A percentile compares a stretch with the other conserved stretches of the same genome.
These are phyloP conservation scores for Epichloe brachyelytri DNA, from an alignment of 2,329 filamentous ascomycete species.

Conservation along the genomic window DNA sequence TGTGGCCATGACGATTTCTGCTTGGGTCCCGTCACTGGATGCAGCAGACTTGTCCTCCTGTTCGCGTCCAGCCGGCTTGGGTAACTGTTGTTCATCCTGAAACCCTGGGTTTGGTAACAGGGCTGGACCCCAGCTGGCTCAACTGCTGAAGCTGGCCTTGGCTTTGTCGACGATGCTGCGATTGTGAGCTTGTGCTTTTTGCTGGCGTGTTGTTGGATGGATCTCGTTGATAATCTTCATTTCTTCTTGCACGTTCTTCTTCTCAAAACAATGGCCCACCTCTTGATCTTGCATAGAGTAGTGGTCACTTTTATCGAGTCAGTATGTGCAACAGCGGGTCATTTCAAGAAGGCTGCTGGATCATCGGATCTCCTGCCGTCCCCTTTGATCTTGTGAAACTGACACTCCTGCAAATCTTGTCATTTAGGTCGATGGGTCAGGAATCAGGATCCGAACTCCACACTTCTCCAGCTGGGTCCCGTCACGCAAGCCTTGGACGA, in stretches of 20 bases:
- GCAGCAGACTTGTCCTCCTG: not conserved
- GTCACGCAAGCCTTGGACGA: not conserved
- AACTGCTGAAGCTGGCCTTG: not conserved
- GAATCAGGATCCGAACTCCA: conserved; percentile 2
- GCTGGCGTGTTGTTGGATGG: not conserved
- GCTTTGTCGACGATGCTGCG: not conserved
- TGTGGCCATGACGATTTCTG: not conserved
- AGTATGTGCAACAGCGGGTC: no score
- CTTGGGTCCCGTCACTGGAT: not conserved
- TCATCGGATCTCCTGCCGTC: not conserved
- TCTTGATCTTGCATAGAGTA: no score
- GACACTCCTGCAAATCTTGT: not conserved
- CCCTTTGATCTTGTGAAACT: not conserved
- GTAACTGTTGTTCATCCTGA: not conserved
- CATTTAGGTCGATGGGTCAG: conserved; percentile 1
- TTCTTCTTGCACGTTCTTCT: not conserved
- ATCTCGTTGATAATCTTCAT: not conserved
- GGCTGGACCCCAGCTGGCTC: not conserved
- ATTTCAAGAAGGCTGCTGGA: not conserved
- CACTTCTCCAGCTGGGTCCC: conserved; percentile 2
- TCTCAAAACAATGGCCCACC: not conserved
- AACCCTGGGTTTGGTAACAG: not conserved
- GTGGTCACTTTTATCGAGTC: no score
- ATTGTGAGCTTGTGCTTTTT: not conserved
- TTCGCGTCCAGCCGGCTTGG: not conserved